Base-by-base conservation (phyloP, 1,284 basidiomycete species). In the Lentinus polychrous region DNA sequence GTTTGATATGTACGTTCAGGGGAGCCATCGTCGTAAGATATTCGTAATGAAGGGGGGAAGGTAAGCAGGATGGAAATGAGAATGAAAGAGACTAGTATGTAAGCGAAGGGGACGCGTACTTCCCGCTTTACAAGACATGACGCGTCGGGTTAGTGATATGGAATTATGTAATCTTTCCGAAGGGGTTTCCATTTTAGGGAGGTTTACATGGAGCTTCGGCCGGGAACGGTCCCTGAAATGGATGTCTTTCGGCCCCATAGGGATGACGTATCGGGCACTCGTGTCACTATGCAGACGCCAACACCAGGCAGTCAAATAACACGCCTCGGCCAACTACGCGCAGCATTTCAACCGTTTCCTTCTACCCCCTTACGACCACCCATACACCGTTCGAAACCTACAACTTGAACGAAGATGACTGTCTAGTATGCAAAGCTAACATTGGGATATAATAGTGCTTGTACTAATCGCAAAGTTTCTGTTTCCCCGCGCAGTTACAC, bases 1-100 rank as follows among this genome's bases (percentile, higher is more conserved):
- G 93, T 67, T 97, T 98, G 66, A 97, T 80, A 57, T 85, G 82
- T 22, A 97, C 91, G 49, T 68, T 52, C 41, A 89, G 61, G 36
- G 78, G 75, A 8, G 83, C 70, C 86, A 88, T 86, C 22, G n/a
- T 40, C 17, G 20, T 23, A 23, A 7, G 14, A 22, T 17, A 22
- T 17, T 17, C 22, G 17, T 40, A 22, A 6, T 22, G 14, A 17
- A 40, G 3, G 20, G 10, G 11, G 10, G 10, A 14, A 10, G 17
- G 31, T 5, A 43, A 43, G 18, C 22, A 33, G 37, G 18, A 32
- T 27, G 5, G 12, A 18, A 6, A 24, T 7, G 20, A 34, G 45
- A 12, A 32, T 24, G 39, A 18, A 18, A 37, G n/a, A 37, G 4
- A 37, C n/a, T n/a, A n/a, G n/a, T n/a, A 37, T 37, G 5, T n/a